These are phyloP conservation scores for Sambucus nigra DNA, from an alignment of 129 eudicot species.

Conservation along the genomic window DNA sequence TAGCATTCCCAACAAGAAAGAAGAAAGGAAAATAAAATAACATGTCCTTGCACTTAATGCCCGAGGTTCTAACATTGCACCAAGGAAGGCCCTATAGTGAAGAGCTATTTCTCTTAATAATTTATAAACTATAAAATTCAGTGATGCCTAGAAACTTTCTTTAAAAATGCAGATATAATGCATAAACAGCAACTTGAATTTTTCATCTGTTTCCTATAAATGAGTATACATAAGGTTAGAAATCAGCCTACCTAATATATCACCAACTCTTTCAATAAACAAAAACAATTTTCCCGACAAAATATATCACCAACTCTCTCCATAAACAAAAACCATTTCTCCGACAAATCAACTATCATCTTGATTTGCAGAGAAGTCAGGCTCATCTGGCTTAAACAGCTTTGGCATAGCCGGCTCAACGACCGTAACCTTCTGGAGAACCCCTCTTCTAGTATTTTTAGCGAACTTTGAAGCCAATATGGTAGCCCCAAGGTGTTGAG, in stretches of 20 bases:
- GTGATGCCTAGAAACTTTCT: no score
- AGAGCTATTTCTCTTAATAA: no score
- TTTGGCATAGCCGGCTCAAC: conserved; percentile 41
- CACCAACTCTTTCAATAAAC: not conserved
- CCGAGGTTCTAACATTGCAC: no score
- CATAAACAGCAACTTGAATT: no score
- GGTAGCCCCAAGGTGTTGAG: conserved; percentile 46
- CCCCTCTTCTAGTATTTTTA: conserved; percentile 46
- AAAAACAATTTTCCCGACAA: not conserved
- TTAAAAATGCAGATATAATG: no score
- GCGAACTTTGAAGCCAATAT: conserved; percentile 63
- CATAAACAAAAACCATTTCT: not conserved
- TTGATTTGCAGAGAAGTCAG: conserved; percentile 32
- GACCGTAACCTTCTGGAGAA: conserved; percentile 18
- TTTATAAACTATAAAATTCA: no score
- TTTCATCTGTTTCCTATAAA: no score
- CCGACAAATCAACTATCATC: conserved; percentile 5
- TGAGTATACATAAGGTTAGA: no score
- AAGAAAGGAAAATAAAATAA: no score
- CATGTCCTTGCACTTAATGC: no score
- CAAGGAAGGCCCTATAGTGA: no score
- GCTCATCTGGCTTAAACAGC: conserved; percentile 57
- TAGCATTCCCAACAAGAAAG: no score
- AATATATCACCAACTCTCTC: not conserved
- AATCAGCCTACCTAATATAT: not conserved